These are phyloP conservation scores for Angophora floribunda DNA, from an alignment of 345 rosid genomes.

Conservation along the genomic window DNA sequence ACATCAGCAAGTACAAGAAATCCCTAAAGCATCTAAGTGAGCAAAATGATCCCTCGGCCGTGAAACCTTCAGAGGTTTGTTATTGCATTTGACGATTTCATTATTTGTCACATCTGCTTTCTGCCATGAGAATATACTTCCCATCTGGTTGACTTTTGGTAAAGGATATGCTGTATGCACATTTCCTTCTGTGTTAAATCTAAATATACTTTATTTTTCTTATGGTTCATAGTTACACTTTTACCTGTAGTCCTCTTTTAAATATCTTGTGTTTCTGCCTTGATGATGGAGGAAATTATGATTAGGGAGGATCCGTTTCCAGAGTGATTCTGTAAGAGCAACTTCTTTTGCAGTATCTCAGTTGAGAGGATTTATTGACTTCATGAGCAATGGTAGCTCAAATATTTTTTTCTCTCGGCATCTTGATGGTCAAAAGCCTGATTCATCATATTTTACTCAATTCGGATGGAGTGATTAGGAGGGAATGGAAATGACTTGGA, in stretches of 20 bases:
- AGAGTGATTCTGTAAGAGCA: neutral
- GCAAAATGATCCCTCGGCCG: slow-evolving; percentile 6
- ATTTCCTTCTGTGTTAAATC: neutral
- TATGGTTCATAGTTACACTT: neutral
- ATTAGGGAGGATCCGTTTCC: neutral
- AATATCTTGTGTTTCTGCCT: neutral
- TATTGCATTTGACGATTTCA: neutral
- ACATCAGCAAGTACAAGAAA: slow-evolving; percentile 59
- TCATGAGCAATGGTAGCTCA: neutral
- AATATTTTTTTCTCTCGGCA: neutral
- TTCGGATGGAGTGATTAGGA: neutral
- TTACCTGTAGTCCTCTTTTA: neutral
- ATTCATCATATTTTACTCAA: neutral
- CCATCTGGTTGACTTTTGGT: neutral
- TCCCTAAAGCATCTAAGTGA: slow-evolving; percentile 28
- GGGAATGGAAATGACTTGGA: neutral
- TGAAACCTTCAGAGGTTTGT: slow-evolving; percentile 17
- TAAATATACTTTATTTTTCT: neutral
- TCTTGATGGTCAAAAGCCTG: neutral
- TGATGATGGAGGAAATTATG: neutral
- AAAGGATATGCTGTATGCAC: neutral
- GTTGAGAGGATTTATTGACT: neutral
- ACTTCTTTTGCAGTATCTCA: neutral
- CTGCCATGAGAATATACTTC: neutral
- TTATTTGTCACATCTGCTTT: neutral